Base-by-base conservation (phyloP, 73 alveolate genomes). In the Halteria grandinella region DNA sequence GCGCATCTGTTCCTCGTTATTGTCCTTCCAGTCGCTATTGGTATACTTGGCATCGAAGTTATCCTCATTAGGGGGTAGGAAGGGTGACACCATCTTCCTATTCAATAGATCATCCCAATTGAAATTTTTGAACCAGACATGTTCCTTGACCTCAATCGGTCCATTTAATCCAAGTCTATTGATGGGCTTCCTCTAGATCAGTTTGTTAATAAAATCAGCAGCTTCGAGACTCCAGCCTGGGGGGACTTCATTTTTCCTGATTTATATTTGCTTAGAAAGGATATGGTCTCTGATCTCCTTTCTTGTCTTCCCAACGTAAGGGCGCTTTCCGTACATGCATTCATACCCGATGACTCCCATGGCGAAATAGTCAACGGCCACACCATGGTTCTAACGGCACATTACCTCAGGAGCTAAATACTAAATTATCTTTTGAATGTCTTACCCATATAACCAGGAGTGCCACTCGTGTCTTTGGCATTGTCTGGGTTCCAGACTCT, bases 201-300 rank as follows among this genome's bases (percentile, higher is more conserved):
- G 78, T 58, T 71, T 92, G 82, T 96, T 96, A 31, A 94, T 88
- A 62, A 96, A 96, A 86, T 96, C 99, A 24, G 97, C 95, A 14
- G 95, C 97, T 48, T 96, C 99, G n/a, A 95, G 72, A 28, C 97
- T 87, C 98, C 99, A 96, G 32, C 98, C 97, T 14, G 81, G 84
- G 23, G 97, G 97, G 0, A 95, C 91, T 76, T 95, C 98, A 45
- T 54, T 55, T 71, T 70, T 81, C 66, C 87, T 95, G 14, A 95
- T 83, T 51, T 86, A 47, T 21, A 89, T 94, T 82, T 95, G 91
- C 75, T 90, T 88, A 6, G 98, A 93, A 37, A 95, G 78, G 11
- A 95, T 95, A 66, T 95, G 85, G 69, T 95, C 99, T 87, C 98
- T 93, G 57, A 95, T 94, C 82, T 95, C 99, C 75, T 95, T 91